A percentile compares a stretch with the other conserved stretches of the same genome.
phyloP scores from a whole-genome alignment of 1,139 yeast species.

The Yamadazyma buinensis region DNA sequence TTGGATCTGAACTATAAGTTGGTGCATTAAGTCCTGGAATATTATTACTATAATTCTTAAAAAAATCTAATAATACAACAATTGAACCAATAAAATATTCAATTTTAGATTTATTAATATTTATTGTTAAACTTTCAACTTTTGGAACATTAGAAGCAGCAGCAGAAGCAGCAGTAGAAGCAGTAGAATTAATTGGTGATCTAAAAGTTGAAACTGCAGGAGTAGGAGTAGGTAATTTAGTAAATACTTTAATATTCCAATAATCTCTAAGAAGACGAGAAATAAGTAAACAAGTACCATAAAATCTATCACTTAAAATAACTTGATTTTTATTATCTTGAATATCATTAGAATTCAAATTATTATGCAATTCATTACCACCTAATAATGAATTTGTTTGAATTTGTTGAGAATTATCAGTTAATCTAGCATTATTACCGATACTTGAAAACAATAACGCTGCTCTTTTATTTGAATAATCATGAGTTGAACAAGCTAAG shows the following conservation, averaged over 20 bases:
- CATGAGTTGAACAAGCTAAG: slow-evolving; percentile 69
- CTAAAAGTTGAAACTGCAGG: too few relatives aligned
- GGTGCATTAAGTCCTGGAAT: slow-evolving; percentile 63
- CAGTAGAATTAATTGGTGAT: too few relatives aligned
- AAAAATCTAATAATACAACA: slow-evolving; percentile 57
- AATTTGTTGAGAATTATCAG: slow-evolving; percentile 16
- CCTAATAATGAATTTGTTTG: background rate
- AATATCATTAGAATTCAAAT: background rate
- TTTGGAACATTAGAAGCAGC: too few relatives aligned
- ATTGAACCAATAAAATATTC: slow-evolving; percentile 69
- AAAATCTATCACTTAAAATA: slow-evolving; percentile 84
- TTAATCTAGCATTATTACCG: slow-evolving; percentile 50
- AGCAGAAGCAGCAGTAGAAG: too few relatives aligned
- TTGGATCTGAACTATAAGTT: slow-evolving; percentile 44
- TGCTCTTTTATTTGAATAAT: slow-evolving; percentile 45
- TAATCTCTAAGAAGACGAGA: slow-evolving; percentile 73
- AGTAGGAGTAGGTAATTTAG: slow-evolving; percentile 2
- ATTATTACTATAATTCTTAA: slow-evolving; percentile 52
- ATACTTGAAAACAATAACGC: slow-evolving; percentile 51
- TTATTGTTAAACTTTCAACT: slow-evolving; percentile 43
- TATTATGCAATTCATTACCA: background rate
- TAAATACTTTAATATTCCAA: slow-evolving; percentile 75
- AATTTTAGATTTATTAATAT: slow-evolving; percentile 51
- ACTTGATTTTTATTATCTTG: slow-evolving; percentile 43
- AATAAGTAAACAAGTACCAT: slow-evolving; percentile 80